A percentile compares a stretch with the other conserved stretches of the same genome.
Evolutionary conservation across 2,329 filamentous ascomycete species (phyloP).

Genomic region (Davidsoniella australis): DNA sequence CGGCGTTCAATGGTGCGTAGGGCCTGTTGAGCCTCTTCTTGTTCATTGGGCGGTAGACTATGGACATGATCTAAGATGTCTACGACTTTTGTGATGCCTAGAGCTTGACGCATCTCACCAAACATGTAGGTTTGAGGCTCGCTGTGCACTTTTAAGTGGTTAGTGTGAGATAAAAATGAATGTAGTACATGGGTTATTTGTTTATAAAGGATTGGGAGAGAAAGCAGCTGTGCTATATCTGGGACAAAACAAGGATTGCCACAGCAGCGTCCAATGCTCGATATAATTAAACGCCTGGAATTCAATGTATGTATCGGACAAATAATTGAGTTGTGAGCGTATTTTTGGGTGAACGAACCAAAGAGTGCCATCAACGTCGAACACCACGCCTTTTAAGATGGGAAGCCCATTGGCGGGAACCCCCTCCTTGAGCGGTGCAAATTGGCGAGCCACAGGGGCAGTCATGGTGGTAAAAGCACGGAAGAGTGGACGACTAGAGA

Average conservation of each 20-base stretch:
- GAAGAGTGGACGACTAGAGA: neutral
- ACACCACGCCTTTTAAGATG: slow-evolving; percentile 47
- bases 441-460: slow-evolving; percentile 17
- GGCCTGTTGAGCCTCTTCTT: slow-evolving; percentile 49
- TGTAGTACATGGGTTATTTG: neutral
- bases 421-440: slow-evolving; percentile 36
- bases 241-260: too few species aligned
- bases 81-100: slow-evolving; percentile 51
- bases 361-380: slow-evolving; percentile 89
- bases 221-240: neutral
- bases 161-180: neutral
- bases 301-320: neutral
- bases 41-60: slow-evolving; percentile 42
- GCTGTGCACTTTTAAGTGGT: slow-evolving; percentile 26
- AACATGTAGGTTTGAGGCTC: slow-evolving; percentile 96
- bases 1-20: slow-evolving; percentile 64
- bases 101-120: slow-evolving; percentile 57
- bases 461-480: slow-evolving; percentile 4
- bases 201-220: neutral
- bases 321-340: neutral
- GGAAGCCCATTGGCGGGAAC: slow-evolving; percentile 22
- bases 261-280: neutral
- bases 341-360: slow-evolving; percentile 44
- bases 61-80: slow-evolving; percentile 89
- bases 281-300: too few species aligned